phyloP scores from a whole-genome alignment of 2,329 filamentous ascomycete genomes.

The Talaromyces sp. region DNA sequence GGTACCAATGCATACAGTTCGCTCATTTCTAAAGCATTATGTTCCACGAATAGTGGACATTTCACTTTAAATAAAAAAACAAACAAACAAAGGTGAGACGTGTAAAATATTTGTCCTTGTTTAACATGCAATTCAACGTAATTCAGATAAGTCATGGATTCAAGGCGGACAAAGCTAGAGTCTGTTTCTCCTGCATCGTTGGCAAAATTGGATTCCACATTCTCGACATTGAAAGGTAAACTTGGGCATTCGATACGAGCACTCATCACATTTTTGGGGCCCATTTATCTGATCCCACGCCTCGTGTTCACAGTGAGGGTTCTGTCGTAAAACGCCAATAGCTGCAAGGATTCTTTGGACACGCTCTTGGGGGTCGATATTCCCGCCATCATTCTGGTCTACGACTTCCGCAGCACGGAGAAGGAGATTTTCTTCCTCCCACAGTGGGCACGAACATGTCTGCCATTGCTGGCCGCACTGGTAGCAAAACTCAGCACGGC shows the following conservation, averaged over 20 bases:
- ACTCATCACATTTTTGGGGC: not conserved
- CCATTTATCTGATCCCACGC: not conserved
- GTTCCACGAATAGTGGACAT: not conserved
- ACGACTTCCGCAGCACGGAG: not conserved
- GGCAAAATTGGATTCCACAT: not conserved
- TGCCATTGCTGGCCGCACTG: not conserved
- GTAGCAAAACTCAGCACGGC: not conserved
- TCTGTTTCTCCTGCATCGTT: not conserved
- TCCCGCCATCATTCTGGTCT: not conserved
- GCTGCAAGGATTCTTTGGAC: not conserved
- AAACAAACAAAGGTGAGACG: not conserved
- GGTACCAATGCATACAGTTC: not conserved
- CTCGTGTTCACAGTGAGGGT: not conserved
- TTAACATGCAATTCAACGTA: no score
- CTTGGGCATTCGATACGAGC: not conserved
- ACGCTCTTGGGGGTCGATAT: not conserved
- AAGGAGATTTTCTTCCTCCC: not conserved
- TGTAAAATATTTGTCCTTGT: not conserved
- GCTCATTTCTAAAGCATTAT: not conserved
- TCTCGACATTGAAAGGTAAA: not conserved
- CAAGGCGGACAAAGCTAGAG: not conserved
- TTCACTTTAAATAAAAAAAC: not conserved
- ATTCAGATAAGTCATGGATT: not conserved
- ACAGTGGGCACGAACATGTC: not conserved
- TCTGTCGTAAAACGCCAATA: not conserved